Base-by-base conservation (phyloP, 1,284 basidiomycete species). In the Calocybe gambosa region DNA sequence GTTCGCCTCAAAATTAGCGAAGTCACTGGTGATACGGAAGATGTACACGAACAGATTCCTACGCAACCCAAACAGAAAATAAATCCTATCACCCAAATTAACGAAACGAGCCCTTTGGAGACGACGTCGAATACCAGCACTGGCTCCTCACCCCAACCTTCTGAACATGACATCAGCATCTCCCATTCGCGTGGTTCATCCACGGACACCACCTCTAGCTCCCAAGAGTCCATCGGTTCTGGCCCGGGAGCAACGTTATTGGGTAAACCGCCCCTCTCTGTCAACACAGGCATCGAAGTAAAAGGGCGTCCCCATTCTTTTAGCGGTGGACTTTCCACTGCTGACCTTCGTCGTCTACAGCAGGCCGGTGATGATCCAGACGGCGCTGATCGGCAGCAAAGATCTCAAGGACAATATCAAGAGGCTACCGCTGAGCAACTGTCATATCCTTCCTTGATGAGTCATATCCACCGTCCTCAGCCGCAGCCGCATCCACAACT, bases 261-360 rank as follows among this genome's bases (percentile, higher is more conserved):
- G 44, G 70, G 59, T 43, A 74, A 77, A 48, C 67, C 71, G 44
- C 68, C 75, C 47, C 62, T 80, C 52, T 82, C 82, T 63, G 64
- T 71, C 42, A 69, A 67, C 41, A 62, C 68, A 40, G 56, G 70
- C 43, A 65, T 66, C 47, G 83, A 86, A 58, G 66, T 75, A 42
- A 82, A 84, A 59, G 85, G 85, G 59, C 75, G 85, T 45, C 85
- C 85, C 13, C 84, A 85, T 59, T 87, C 85, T 0, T 88, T 85
- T 61, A 87, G 81, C 50, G 85, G 85, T 28, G 83, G 82, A 19
- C 66, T 88, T 36, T 85, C 85, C 12, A 73, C 68, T 44, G 79
- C 80, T 41, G 85, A 88, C 51, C 70, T 88, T 49, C 78, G 80
- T 51, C 82, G 85, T 54, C 67, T 88, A 47, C 83, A 85, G 59